phyloP scores from a whole-genome alignment of 2,329 filamentous ascomycete species.

The Zarea fungicola region DNA sequence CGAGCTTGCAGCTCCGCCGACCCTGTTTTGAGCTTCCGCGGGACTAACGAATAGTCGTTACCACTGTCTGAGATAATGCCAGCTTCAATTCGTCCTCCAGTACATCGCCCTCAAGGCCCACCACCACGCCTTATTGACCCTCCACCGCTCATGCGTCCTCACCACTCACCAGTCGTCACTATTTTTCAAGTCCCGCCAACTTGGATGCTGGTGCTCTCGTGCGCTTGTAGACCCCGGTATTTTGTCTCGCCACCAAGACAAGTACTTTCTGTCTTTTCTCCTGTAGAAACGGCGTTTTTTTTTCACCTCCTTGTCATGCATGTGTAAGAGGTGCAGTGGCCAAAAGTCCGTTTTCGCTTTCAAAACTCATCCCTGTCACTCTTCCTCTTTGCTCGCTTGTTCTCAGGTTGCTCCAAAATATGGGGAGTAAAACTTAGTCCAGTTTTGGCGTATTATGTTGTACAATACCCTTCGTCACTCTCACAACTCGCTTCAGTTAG shows the following conservation, averaged over 20 bases:
- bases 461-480: conserved; percentile 28
- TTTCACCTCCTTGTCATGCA: too few species aligned
- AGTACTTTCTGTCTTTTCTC: background rate
- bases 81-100: conserved; percentile 20
- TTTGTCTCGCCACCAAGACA: conserved; percentile 11
- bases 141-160: background rate
- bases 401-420: conserved; percentile 31
- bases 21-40: background rate
- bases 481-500: conserved; percentile 7
- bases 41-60: background rate
- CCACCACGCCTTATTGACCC: background rate
- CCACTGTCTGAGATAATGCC: conserved; percentile 26
- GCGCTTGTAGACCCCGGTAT: conserved; percentile 21
- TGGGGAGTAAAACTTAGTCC: conserved; percentile 24
- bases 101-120: too few species aligned
- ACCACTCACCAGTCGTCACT: conserved; percentile 13
- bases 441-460: conserved; percentile 31
- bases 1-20: background rate
- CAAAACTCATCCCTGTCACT: background rate
- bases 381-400: conserved; percentile 15
- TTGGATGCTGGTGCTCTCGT: conserved; percentile 24
- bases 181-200: conserved; percentile 26
- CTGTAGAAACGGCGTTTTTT: conserved; percentile 1
- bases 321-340: background rate
- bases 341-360: conserved; percentile 4